phyloP scores from a whole-genome alignment of 2,329 filamentous ascomycete species.

The Colletotrichum siamense region DNA sequence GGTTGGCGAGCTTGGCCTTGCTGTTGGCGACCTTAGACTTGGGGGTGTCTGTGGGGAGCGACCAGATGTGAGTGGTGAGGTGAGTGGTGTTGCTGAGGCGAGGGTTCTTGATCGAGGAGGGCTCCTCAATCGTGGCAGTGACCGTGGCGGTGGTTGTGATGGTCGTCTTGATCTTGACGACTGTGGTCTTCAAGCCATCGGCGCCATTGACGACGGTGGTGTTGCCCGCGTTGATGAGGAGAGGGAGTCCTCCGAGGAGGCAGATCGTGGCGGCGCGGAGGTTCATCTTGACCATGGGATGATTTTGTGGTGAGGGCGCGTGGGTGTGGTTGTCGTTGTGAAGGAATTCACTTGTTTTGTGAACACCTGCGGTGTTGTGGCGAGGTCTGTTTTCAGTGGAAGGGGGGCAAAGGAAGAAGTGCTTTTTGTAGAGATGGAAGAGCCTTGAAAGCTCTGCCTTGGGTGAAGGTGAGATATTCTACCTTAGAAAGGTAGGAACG shows the following conservation, averaged over 20 bases:
- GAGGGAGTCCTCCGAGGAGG: background rate
- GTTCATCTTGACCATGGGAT: background rate
- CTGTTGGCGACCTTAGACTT: background rate
- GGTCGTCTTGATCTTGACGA: background rate
- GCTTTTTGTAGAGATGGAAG: background rate
- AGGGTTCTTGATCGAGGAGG: background rate
- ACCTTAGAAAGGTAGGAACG: background rate
- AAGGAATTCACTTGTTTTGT: background rate
- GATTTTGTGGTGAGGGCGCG: fast-evolving
- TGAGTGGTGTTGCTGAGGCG: background rate
- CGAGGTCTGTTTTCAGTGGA: background rate
- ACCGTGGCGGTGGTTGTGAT: background rate
- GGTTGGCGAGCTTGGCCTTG: background rate
- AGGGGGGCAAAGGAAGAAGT: background rate
- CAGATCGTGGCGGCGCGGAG: background rate
- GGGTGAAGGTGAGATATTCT: background rate
- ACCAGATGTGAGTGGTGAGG: background rate
- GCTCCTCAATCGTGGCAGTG: background rate
- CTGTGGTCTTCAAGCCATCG: background rate
- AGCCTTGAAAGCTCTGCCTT: background rate
- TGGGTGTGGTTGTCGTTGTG: background rate
- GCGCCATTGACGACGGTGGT: background rate
- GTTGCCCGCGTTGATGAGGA: background rate
- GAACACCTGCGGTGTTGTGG: background rate
- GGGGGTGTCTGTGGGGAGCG: background rate